Percentiles rank a stretch among this genome's conserved stretches.
phyloP scores from a whole-genome alignment of 352 stramenopile genomes.

The Pythium pyrilobum region DNA sequence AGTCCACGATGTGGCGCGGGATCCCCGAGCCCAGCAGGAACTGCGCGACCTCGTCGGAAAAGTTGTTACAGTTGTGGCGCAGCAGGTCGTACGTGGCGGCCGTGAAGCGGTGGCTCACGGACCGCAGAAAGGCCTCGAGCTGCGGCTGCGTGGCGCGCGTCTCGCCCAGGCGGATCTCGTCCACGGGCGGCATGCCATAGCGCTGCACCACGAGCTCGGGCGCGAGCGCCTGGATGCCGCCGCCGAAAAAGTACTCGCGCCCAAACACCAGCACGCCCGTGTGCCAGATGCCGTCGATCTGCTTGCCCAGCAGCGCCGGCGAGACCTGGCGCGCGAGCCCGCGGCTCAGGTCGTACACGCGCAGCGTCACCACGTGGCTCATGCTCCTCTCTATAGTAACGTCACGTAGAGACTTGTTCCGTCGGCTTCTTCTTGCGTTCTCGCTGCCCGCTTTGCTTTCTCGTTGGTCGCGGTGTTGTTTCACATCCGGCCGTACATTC shows the following conservation, averaged over 20 bases:
- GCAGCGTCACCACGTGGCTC: constrained; percentile 59
- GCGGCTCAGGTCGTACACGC: constrained; percentile 95
- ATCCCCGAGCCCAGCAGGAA: constrained; percentile 88
- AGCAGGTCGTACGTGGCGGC: constrained; percentile 92
- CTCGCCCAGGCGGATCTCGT: constrained; percentile 70
- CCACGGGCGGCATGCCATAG: constrained; percentile 86
- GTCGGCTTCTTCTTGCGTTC: too few relatives aligned
- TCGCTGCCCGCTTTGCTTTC: too few relatives aligned
- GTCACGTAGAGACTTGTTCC: too few relatives aligned
- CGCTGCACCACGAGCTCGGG: constrained; percentile 62
- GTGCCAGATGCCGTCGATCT: constrained; percentile 94
- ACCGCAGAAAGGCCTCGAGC: constrained; percentile 82
- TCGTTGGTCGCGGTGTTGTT: too few relatives aligned
- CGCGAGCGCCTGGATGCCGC: constrained; percentile 83
- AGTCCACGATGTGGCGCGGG: constrained; percentile 86
- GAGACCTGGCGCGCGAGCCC: constrained; percentile 90
- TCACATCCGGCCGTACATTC: too few relatives aligned
- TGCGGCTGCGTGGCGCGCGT: constrained; percentile 64
- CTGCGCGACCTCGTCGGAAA: constrained; percentile 86
- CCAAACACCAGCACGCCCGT: constrained; percentile 78
- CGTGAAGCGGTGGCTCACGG: constrained; percentile 82
- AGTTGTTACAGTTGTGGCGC: constrained; percentile 97
- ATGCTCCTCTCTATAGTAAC: neutral
- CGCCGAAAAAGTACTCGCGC: constrained; percentile 93
- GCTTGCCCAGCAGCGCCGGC: constrained; percentile 86